Base-by-base conservation (phyloP, 192 early-diverging fungal genomes). In the Geosiphon pyriformis region DNA sequence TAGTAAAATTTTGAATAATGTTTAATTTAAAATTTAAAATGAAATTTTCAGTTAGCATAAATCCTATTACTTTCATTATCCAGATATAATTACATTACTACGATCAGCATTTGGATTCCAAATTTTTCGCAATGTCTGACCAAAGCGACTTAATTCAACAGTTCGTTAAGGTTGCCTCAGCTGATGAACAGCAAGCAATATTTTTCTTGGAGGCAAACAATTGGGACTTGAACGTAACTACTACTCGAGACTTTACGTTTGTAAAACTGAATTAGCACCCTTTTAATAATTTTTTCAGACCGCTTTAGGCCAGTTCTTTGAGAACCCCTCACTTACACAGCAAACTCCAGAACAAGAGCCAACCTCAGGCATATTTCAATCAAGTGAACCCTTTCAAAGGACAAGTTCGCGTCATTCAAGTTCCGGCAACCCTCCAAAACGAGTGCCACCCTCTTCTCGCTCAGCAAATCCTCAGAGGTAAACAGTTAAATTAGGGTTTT, bases 161-260 rank as follows among this genome's bases (percentile, higher is more conserved):
- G 53, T 89, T 87, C 80, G 74, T 80, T 1, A 73, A 65, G 10
- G 76, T 88, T 61, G 83, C 80, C 30, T 73, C 76, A 1, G 75
- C 80, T 54, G 70, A 79, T 12, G 77, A 78, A 20, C 74, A 81
- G 29, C 79, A 85, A 72, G 89, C 89, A 11, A 71, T 77, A 30
- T 91, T 91, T 72, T 91, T 83, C 57, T 77, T 91, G 7, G 88
- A 89, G 70, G 86, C 84, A 23, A 84, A 82, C 75, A 85, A 88
- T 56, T 91, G 91, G 91, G 82, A 93, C 76, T 58, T 93, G 31
- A 78, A 88, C 59, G 87, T 88, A 85, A 47, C 26, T 18, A 48
- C 4, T 25, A 47, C 49, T 63, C 23, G 47, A n/a, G 37, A 42
- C 6, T 42, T 42, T 42, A 10, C 7, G 37, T 15, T 42, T 6